A percentile compares a stretch with the other conserved stretches of the same genome.
Evolutionary conservation across 2,329 filamentous ascomycete species (phyloP).

Genomic region (Colletotrichum godetiae): DNA sequence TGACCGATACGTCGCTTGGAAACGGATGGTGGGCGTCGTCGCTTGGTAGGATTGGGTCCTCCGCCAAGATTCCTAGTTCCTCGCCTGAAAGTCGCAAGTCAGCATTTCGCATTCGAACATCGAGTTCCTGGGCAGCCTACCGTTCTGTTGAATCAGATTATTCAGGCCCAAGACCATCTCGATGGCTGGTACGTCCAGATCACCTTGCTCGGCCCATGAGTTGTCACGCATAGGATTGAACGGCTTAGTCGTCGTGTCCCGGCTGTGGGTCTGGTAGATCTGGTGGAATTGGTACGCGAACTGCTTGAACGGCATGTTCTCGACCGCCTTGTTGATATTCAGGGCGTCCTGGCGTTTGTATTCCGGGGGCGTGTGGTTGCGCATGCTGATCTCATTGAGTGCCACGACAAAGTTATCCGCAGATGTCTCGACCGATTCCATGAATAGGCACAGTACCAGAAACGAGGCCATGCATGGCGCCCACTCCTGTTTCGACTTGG

Average conservation of each 20-base stretch:
- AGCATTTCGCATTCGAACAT: not conserved
- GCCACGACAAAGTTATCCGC: conserved; percentile 63
- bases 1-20: conserved; percentile 58
- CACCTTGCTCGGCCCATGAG: conserved; percentile 51
- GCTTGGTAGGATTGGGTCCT: conserved; percentile 57
- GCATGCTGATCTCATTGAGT: conserved; percentile 61
- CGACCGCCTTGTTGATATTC: conserved; percentile 60
- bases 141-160: conserved; percentile 55
- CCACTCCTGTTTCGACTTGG: conserved; percentile 64
- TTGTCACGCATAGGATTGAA: conserved; percentile 68
- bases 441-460: conserved; percentile 67
- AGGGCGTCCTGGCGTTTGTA: conserved; percentile 58
- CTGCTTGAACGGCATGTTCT: conserved; percentile 70
- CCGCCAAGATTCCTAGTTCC: conserved; percentile 58
- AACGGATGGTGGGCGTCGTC: conserved; percentile 57
- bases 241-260: conserved; percentile 58
- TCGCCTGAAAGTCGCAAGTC: conserved; percentile 41
- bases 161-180: conserved; percentile 60
- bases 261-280: conserved; percentile 67
- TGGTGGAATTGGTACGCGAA: conserved; percentile 71
- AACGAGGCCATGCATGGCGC: conserved; percentile 68
- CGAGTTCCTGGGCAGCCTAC: conserved; percentile 50
- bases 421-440: conserved; percentile 67
- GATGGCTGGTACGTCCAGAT: conserved; percentile 57
- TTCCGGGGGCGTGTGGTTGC: conserved; percentile 48